These are phyloP conservation scores for Calamus simplicifolius DNA, from an alignment of 176 grass and related monocot species.

Conservation along the genomic window DNA sequence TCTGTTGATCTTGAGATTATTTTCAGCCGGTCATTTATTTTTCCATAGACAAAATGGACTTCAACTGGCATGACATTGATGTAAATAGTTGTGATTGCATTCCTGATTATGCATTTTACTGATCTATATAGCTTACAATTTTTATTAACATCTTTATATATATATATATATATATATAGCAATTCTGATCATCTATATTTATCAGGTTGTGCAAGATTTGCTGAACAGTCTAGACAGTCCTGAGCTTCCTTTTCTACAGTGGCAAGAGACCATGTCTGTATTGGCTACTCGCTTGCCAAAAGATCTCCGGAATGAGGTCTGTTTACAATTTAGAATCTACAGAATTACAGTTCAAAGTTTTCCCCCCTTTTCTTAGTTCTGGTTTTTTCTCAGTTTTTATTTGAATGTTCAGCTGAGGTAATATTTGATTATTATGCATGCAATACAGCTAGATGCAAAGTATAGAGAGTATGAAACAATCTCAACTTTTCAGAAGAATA, in stretches of 20 bases:
- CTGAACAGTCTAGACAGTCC: conserved; percentile 90
- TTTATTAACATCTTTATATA: too few species aligned
- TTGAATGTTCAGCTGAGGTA: conserved; percentile 13
- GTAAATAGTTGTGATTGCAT: too few species aligned
- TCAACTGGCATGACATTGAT: too few species aligned
- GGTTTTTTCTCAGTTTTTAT: conserved; percentile 2
- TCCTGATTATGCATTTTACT: too few species aligned
- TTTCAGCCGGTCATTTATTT: too few species aligned
- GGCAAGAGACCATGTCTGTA: conserved; percentile 99
- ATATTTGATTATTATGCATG: conserved; percentile 23
- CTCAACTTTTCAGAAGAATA: conserved; percentile 49
- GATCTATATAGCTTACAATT: too few species aligned
- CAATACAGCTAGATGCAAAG: conserved; percentile 71
- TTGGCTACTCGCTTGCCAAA: conserved; percentile 92
- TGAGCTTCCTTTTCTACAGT: conserved; percentile 97
- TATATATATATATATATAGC: too few species aligned
- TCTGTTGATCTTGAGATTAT: too few species aligned
- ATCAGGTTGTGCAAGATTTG: conserved; percentile 78
- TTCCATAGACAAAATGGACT: too few species aligned
- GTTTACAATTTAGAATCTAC: conserved; percentile 6
- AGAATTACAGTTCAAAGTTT: conserved; percentile 7
- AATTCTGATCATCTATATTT: conserved; percentile 1
- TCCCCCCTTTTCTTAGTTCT: conserved; percentile 12
- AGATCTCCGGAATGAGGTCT: conserved; percentile 90
- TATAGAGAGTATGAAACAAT: conserved; percentile 85